phyloP scores from a whole-genome alignment of 2,329 filamentous ascomycete species.

The Alternaria viburni region DNA sequence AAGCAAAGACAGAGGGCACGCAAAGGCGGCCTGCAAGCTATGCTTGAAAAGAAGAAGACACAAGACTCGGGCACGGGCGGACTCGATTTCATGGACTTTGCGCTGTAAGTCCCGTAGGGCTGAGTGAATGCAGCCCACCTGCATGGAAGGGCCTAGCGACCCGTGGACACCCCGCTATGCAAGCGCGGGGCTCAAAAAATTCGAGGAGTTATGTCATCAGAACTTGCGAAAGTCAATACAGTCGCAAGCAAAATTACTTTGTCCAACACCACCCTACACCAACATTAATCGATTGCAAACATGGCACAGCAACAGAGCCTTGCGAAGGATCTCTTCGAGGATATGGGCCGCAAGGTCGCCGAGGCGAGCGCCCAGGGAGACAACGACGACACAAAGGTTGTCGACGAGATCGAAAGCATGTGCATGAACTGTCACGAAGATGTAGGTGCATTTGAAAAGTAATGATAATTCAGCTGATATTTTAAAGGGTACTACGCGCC shows the following conservation, averaged over 20 bases:
- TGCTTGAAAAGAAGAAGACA: constrained; percentile 56
- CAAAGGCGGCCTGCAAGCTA: constrained; percentile 61
- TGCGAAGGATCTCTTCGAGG: constrained; percentile 58
- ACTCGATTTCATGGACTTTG: constrained; percentile 62
- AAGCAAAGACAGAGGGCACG: constrained; percentile 63
- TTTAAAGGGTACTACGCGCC: constrained; percentile 77
- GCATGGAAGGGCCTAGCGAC: constrained; percentile 27
- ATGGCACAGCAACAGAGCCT: constrained; percentile 49
- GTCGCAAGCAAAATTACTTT: neutral
- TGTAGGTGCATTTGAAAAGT: constrained; percentile 31
- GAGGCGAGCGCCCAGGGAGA: constrained; percentile 46
- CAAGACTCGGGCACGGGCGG: constrained; percentile 43
- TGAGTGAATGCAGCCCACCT: constrained; percentile 19
- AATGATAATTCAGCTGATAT: constrained; percentile 21
- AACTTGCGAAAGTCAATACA: constrained; percentile 8
- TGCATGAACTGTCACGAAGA: constrained; percentile 63
- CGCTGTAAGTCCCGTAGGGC: constrained; percentile 48
- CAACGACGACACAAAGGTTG: constrained; percentile 53
- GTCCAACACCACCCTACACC: neutral
- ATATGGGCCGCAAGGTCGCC: constrained; percentile 58
- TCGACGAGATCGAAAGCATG: constrained; percentile 61
- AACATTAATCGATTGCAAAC: neutral
- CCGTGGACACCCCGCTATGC: constrained; percentile 30
- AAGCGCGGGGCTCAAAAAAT: constrained; percentile 43
- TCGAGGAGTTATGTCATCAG: constrained; percentile 30